Conservation (phyloP, 306 rosid genomes). For the Cicer pinnatifidum region DNA sequence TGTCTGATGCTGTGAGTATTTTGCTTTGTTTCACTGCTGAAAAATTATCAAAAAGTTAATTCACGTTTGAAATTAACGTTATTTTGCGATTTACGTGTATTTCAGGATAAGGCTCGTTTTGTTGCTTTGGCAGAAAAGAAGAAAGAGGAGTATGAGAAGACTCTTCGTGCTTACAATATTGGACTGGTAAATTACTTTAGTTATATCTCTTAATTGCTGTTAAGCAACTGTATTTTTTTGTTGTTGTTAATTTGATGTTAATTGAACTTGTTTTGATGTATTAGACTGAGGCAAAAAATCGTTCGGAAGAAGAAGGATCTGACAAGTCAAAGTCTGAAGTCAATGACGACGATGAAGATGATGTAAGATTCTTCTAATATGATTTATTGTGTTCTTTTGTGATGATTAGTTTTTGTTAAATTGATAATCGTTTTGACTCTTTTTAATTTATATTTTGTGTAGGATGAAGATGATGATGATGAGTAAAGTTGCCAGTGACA, state of each 20-base stretch:
- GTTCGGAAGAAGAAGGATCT: conserved; percentile 72
- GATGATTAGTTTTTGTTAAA: too few species aligned
- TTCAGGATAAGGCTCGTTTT: conserved; percentile 77
- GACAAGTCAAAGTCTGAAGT: conserved; percentile 86
- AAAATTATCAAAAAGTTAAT: not conserved
- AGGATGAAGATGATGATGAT: conserved; percentile 66
- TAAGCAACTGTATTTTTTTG: too few species aligned
- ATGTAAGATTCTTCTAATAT: conserved; percentile 28
- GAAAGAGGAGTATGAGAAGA: conserved; percentile 63
- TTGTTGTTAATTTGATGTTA: not conserved
- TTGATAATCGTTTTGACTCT: not conserved
- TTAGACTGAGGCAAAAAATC: conserved; percentile 63
- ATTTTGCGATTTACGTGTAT: not conserved
- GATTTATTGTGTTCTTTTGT: not conserved
- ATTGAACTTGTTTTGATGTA: not conserved
- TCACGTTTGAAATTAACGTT: not conserved
- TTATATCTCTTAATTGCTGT: too few species aligned
- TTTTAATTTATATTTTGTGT: not conserved
- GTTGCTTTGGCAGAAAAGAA: conserved; percentile 66
- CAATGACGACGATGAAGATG: conserved; percentile 73
- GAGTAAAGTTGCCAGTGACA: conserved; percentile 35
- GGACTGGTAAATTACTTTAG: conserved; percentile 44
- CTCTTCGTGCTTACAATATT: conserved; percentile 63
- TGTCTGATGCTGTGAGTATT: conserved; percentile 73
- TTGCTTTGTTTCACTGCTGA: not conserved